Conservation (phyloP, 1,284 basidiomycete genomes). For the Peniophora sp. region DNA sequence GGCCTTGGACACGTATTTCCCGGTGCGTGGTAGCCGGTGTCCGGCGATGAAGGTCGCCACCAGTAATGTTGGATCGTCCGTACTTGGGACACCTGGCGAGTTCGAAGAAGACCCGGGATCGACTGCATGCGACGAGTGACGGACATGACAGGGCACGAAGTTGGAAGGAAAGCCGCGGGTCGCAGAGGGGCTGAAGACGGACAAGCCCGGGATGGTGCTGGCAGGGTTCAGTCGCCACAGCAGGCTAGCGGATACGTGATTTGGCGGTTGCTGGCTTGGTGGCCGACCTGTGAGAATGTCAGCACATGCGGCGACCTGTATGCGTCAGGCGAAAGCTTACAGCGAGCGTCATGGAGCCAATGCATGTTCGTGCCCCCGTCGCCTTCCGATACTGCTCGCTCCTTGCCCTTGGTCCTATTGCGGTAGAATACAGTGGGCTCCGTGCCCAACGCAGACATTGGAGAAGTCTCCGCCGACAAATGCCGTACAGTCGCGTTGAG, state of each 20-base stretch:
- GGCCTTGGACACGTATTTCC: conserved; percentile 6
- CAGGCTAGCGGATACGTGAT: not conserved
- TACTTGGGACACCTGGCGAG: too few relatives aligned
- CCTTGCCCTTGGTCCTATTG: conserved; percentile 37
- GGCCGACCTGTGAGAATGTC: not conserved
- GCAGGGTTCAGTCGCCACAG: not conserved
- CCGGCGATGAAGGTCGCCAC: conserved; percentile 8
- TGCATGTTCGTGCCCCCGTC: conserved; percentile 12
- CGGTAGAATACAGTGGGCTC: conserved; percentile 40
- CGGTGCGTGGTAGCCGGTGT: conserved; percentile 7
- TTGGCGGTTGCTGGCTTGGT: not conserved
- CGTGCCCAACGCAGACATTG: conserved; percentile 8
- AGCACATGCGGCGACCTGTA: not conserved
- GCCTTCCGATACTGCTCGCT: conserved; percentile 26
- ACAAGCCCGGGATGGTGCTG: not conserved
- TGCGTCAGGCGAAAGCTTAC: not conserved
- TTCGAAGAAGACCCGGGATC: not conserved
- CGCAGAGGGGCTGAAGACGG: not conserved
- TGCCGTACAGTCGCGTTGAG: conserved; percentile 2
- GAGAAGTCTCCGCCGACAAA: not conserved
- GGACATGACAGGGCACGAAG: conserved; percentile 1
- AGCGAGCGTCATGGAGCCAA: conserved; percentile 8
- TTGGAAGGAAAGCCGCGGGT: conserved; percentile 1
- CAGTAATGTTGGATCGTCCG: not conserved
- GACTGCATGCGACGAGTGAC: conserved; percentile 1